Percentiles rank a stretch among this genome's conserved stretches.
Conservation (phyloP, 2,329 filamentous ascomycete genomes). For the Ophiocordyceps sinensis region DNA sequence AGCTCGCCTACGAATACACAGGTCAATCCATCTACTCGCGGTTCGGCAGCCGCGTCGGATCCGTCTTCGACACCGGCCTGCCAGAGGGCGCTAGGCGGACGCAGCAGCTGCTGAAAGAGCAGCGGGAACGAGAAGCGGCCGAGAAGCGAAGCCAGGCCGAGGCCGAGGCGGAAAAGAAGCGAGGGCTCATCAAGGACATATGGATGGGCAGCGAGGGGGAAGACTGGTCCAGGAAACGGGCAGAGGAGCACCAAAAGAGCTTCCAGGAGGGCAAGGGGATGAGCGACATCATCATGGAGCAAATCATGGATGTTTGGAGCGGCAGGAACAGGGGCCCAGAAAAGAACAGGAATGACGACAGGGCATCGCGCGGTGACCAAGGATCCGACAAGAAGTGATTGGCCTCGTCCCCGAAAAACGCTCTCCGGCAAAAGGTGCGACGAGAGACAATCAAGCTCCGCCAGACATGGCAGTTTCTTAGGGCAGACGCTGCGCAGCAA, state of each 20-base stretch:
- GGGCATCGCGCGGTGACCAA: constrained; percentile 5
- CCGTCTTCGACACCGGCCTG: constrained; percentile 36
- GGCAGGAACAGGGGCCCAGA: constrained; percentile 18
- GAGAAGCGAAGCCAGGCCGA: constrained; percentile 10
- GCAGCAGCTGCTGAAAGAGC: constrained; percentile 30
- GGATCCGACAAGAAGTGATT: constrained; percentile 9
- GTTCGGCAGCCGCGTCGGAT: constrained; percentile 25
- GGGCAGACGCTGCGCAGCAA: too few relatives aligned
- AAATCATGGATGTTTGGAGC: constrained; percentile 38
- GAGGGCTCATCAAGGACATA: constrained; percentile 26
- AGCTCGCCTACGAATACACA: constrained; percentile 41
- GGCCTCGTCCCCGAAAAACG: too few relatives aligned
- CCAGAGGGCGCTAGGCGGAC: constrained; percentile 39
- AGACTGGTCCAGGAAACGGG: constrained; percentile 38
- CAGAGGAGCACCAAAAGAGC: constrained; percentile 35
- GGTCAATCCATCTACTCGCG: constrained; percentile 36
- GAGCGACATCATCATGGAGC: constrained; percentile 40
- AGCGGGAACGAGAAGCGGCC: constrained; percentile 24
- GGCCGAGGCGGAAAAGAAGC: constrained; percentile 16
- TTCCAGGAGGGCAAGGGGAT: constrained; percentile 41
- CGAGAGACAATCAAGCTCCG: too few relatives aligned
- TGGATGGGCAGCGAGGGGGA: constrained; percentile 46
- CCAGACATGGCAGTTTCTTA: too few relatives aligned
- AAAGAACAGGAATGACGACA: constrained; percentile 11
- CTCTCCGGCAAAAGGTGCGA: too few relatives aligned